Base-by-base conservation (phyloP, 176 grass and related monocot genomes). In the Poa annua region DNA sequence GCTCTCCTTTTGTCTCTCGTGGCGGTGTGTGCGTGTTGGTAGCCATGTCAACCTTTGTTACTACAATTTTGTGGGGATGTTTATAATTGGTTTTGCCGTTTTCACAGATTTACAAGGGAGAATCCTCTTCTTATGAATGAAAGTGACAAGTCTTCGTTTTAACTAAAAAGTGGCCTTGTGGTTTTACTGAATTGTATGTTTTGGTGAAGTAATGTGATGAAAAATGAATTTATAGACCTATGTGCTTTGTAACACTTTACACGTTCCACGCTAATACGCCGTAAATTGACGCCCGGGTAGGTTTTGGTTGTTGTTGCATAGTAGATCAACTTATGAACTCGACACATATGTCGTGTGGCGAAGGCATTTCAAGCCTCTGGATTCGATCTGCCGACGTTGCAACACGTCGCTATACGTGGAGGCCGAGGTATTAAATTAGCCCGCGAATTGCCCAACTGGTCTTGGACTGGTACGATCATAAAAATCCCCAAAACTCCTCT, bases 361-460 rank as follows among this genome's bases (percentile, higher is more conserved):
- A 61, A 32, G 16, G 26, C 60, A 38, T 69, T 26, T 17, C 3
- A 42, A 78, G 50, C 44, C 5, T 8, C 10, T 9, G 11, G 21
- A 42, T 55, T 73, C 22, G 13, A 60, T 68, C 35, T 88, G 68
- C 87, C 81, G 75, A 85, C 77, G 67, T 9, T 59, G 34, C 48
- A 73, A 57, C 39, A 5, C 7, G 26, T 45, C 60, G 38, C 78
- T 67, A 75, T 77, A 41, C 13, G 10, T 32, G 1, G 19, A 44
- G 21, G 64, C 55, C 53, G 3, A 45, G 38, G 61, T n/a, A 29
- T 75, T 76, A 76, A 89, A 69, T 22, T 21, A 77, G 15, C 64
- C n/a, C 16, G 66, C 51, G 29, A 88, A 83, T 56, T 34, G 15
- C 19, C 19, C 47, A 77, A 45, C 12, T 17, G 2, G 3, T 4